Conservation (phyloP, 2,329 filamentous ascomycete genomes). For the Monilinia aucupariae region DNA sequence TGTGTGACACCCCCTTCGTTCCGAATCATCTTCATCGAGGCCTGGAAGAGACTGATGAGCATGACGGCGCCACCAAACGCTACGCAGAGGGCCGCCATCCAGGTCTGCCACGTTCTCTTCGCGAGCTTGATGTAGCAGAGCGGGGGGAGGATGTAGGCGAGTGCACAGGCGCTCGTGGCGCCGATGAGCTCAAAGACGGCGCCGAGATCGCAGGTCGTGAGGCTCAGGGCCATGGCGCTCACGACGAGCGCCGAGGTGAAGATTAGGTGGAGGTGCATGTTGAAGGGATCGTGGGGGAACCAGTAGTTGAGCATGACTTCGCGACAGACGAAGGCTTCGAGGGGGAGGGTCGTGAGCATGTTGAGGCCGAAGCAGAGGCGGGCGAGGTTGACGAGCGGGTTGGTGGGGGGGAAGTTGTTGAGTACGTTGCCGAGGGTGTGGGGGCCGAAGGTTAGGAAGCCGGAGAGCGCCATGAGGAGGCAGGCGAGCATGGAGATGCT, state of each 20-base stretch:
- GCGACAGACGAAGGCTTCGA: constrained; percentile 95
- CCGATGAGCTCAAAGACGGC: constrained; percentile 94
- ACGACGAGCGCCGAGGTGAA: constrained; percentile 82
- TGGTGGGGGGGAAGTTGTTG: constrained; percentile 92
- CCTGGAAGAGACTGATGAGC: constrained; percentile 70
- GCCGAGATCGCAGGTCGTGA: constrained; percentile 89
- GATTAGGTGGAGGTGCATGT: constrained; percentile 71
- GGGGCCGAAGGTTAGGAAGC: constrained; percentile 90
- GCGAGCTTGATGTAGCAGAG: constrained; percentile 93
- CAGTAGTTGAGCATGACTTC: constrained; percentile 92
- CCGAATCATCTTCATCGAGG: constrained; percentile 57
- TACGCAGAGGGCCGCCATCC: constrained; percentile 65
- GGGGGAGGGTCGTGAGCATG: constrained; percentile 94
- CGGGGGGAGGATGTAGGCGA: constrained; percentile 93
- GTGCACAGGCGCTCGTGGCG: constrained; percentile 85
- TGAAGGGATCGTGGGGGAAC: constrained; percentile 60
- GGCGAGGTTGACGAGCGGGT: constrained; percentile 89
- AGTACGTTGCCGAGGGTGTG: constrained; percentile 90
- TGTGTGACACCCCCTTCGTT: constrained; percentile 31
- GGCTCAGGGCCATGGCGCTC: constrained; percentile 66
- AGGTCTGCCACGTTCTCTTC: constrained; percentile 67
- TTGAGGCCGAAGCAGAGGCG: constrained; percentile 94
- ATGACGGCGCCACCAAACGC: constrained; percentile 76
- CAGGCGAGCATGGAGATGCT: constrained; percentile 87
- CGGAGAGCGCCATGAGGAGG: constrained; percentile 77